Percentiles rank a stretch among this genome's conserved stretches.
Conservation (phyloP, 345 rosid genomes). For the Eucalyptus pauciflora region DNA sequence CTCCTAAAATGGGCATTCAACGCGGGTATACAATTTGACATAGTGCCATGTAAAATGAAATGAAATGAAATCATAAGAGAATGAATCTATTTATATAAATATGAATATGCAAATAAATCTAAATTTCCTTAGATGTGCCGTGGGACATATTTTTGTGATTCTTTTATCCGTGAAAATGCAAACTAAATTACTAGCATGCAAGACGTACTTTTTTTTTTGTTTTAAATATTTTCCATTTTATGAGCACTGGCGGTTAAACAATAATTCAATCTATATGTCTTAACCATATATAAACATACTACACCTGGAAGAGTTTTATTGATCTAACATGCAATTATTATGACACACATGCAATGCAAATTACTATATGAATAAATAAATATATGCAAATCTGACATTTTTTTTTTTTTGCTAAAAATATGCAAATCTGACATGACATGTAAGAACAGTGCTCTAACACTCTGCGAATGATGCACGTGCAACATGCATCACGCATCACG, state of each 20-base stretch:
- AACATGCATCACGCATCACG: too few relatives aligned
- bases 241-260: background rate
- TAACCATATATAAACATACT: background rate
- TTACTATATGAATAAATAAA: background rate
- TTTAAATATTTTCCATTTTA: background rate
- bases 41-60: background rate
- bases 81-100: background rate
- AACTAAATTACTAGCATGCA: background rate
- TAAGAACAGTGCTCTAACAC: background rate
- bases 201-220: background rate
- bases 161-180: background rate
- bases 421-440: background rate
- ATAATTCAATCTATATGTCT: background rate
- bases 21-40: background rate
- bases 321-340: background rate
- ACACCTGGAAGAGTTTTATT: background rate
- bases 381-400: background rate
- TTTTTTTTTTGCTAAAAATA: too few relatives aligned
- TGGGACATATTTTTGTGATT: background rate
- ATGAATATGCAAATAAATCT: background rate
- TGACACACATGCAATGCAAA: background rate
- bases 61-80: background rate
- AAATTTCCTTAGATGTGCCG: background rate
- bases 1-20: background rate
- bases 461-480: background rate